phyloP scores from a whole-genome alignment of 1,139 yeast species.

The Kazachstania sp. region DNA sequence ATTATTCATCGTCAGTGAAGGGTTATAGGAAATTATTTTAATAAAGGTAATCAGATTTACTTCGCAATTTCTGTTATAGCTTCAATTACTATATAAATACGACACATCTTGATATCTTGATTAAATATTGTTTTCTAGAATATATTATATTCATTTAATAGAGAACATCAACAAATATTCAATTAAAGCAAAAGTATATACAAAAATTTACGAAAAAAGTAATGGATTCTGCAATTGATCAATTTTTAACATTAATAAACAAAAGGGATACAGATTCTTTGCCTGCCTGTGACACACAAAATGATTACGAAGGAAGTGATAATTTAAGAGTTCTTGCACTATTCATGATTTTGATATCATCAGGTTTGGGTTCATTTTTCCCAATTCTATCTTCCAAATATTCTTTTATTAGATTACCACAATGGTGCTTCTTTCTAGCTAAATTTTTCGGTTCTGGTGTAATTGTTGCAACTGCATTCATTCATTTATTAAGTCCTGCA shows the following conservation, averaged over 20 bases:
- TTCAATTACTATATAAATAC: not conserved
- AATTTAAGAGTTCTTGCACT: slow-evolving; percentile 54
- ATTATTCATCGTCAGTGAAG: no score
- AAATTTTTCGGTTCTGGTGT: slow-evolving; percentile 90
- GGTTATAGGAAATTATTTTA: no score
- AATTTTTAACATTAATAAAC: not conserved
- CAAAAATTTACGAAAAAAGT: not conserved
- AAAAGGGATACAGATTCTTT: slow-evolving; percentile 1
- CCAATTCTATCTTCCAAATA: slow-evolving; percentile 51
- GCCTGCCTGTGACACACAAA: slow-evolving; percentile 17
- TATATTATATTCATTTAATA: not conserved
- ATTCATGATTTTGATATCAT: slow-evolving; percentile 50
- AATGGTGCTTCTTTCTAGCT: slow-evolving; percentile 54
- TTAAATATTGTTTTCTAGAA: not conserved
- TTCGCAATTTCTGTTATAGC: not conserved
- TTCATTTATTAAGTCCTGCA: slow-evolving; percentile 76
- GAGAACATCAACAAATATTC: not conserved
- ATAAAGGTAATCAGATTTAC: no score
- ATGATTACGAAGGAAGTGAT: slow-evolving; percentile 32
- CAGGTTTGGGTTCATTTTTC: slow-evolving; percentile 50
- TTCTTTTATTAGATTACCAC: slow-evolving; percentile 45
- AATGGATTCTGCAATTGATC: not conserved
- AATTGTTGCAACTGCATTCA: slow-evolving; percentile 78
- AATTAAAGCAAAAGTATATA: not conserved
- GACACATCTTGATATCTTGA: not conserved